These are phyloP conservation scores for Helianthus tuberosus DNA, from an alignment of 129 eudicot species.

Conservation along the genomic window DNA sequence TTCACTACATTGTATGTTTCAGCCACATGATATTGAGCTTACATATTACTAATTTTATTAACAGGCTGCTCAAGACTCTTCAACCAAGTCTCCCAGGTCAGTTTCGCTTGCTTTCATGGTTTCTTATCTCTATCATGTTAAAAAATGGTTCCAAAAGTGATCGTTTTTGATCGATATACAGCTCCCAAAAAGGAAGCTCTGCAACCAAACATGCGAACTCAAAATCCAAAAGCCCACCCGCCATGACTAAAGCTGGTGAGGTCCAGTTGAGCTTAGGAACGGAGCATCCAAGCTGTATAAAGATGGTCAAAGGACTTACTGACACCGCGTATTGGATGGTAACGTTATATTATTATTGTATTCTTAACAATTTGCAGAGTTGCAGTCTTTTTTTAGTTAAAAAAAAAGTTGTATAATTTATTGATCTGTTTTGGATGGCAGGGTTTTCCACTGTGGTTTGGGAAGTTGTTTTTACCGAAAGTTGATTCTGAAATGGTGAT, in stretches of 20 bases:
- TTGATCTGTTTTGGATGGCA: slow-evolving; percentile 34
- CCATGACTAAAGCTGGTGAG: slow-evolving; percentile 66
- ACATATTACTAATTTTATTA: slow-evolving; percentile 7
- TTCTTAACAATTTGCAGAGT: background rate
- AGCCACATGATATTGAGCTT: background rate
- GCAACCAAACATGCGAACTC: slow-evolving; percentile 19
- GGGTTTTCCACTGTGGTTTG: slow-evolving; percentile 72
- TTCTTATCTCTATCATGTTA: background rate
- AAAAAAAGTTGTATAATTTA: background rate
- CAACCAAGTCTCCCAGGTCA: slow-evolving; percentile 49
- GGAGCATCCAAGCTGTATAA: slow-evolving; percentile 62
- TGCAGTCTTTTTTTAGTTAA: background rate
- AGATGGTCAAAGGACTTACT: slow-evolving; percentile 63
- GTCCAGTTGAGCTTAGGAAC: slow-evolving; percentile 51
- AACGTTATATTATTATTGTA: slow-evolving; percentile 12
- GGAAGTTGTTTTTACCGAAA: slow-evolving; percentile 64
- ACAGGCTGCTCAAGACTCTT: slow-evolving; percentile 51
- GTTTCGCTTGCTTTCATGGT: slow-evolving; percentile 12
- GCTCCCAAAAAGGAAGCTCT: slow-evolving; percentile 35
- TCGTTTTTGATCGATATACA: slow-evolving; percentile 17
- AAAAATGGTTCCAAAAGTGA: too few relatives aligned
- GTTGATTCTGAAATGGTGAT: slow-evolving; percentile 43
- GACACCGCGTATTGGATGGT: slow-evolving; percentile 75
- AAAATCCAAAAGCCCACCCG: slow-evolving; percentile 30
- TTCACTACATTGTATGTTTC: background rate